Evolutionary conservation across 2,329 filamentous ascomycete genomes (phyloP), one percentile per base, ranked within the genome.

Genomic region (Ophiostoma australiae): DNA sequence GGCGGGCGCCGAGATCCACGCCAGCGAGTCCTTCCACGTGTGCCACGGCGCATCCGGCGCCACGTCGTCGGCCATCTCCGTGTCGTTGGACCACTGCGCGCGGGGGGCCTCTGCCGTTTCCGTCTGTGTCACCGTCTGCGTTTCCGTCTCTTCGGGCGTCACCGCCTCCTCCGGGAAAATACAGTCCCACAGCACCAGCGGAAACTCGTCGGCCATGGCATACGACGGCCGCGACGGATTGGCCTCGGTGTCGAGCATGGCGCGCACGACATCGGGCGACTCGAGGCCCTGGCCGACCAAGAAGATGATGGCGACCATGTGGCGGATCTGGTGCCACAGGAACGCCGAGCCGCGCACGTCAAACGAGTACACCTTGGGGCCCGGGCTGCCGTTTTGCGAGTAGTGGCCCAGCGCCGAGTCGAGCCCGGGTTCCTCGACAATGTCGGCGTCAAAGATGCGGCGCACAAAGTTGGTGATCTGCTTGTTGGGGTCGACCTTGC

Each of bases 321-420:
- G 92, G 33, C 95, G 89, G 75, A 99, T 96, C 81, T 99, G 95
- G 81, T 99, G 95, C 95, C 95, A 99, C 67, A 99, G 82, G 80
- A 99, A 99, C 1, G 94, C 95, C 8, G 91, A 93, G 27, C 95
- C 95, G 75, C 94, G 89, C 58, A 99, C 89, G 72, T 90, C 90
- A 80, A 99, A 96, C 73, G 90, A 90, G 81, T 96, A 98, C 17
- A 97, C 86, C 77, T 92, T 91, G 7, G 89, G 85, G 6, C 73
- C 48, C 66, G 71, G 66, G 3, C 76, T 52, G 70, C 81, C 78
- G 11, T 33, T 31, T 77, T 35, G 27, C 0, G 61, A 48, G 27
- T 91, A 80, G 76, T 87, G 90, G 0, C 84, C 84, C 67, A 91
- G 77, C 5, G 85, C 84, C 13, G 84, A 84, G 55, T 80, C 82